Evolutionary conservation across 192 early-diverging fungal species (phyloP), one percentile per base, ranked within the genome.

Genomic region (Podila verticillata): DNA sequence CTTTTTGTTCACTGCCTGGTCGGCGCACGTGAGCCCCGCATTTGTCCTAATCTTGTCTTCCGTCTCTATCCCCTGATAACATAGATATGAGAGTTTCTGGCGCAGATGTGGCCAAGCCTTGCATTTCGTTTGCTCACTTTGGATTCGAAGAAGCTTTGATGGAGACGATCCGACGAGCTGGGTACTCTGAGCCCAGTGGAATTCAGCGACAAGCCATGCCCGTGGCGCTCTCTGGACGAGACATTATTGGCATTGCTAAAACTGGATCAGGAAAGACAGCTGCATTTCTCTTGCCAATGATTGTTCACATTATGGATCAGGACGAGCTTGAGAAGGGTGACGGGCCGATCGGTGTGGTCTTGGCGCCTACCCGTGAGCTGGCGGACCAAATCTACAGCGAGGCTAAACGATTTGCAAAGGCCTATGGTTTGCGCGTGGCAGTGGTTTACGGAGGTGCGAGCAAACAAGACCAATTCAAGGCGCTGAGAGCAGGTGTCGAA

Each of bases 191-290:
- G 44, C 94, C 94, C 13, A 91, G 93, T 54, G 89, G 89, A 0
- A 94, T 96, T 70, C 94, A 96, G 64, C 84, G 83, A 62, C 93
- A 95, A 70, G 93, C 94, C 0, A 87, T 94, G 0, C 93, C 94
- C 12, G 89, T 93, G 5, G 93, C 90, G 2, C 68, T 96, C 44
- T 89, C 87, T 47, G 95, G 95, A 57, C 83, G 95, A 31, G 95
- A 96, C 58, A 89, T 96, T 32, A 91, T 95, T 69, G 95, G 94
- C 20, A 92, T 96, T 48, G 93, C 94, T 9, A 92, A 92, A 65
- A 96, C 95, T 26, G 95, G 95, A 24, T 93, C 92, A 13, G 95
- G 95, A 44, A 96, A 96, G 73, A 96, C 95, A 2, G 93, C 93
- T 0, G 93, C 95, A 1, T 96, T 94, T 73, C 68, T 96, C 7